Conservation (phyloP, 139 green algal species). For the Picochlorum sp. region DNA sequence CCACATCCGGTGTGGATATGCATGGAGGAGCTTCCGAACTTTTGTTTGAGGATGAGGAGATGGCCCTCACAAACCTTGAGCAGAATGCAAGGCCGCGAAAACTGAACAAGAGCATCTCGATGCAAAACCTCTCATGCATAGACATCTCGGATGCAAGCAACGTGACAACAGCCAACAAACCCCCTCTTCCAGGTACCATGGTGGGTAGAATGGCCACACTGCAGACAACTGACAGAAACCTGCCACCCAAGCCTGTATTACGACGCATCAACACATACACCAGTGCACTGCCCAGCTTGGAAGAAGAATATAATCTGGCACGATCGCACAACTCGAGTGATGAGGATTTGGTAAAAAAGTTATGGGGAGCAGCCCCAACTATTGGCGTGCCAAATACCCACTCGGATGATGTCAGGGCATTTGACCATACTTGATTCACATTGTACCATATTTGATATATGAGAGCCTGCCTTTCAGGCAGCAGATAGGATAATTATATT, state of each 20-base stretch:
- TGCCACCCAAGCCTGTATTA: constrained; percentile 4
- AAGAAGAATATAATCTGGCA: constrained; percentile 6
- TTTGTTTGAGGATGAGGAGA: constrained; percentile 25
- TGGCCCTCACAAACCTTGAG: constrained; percentile 23
- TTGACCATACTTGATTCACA: background rate
- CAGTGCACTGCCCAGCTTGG: constrained; percentile 3
- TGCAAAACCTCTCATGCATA: constrained; percentile 9
- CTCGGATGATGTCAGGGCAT: background rate
- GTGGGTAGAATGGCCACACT: background rate
- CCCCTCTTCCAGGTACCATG: background rate
- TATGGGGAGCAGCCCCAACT: background rate
- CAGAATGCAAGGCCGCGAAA: constrained; percentile 21
- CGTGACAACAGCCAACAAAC: background rate
- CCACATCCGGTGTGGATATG: background rate
- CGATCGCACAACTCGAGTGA: background rate
- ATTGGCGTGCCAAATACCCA: background rate
- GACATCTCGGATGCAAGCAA: background rate
- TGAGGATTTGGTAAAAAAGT: constrained; percentile 1
- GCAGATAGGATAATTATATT: background rate
- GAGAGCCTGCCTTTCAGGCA: background rate
- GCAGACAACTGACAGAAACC: background rate
- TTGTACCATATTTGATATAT: background rate
- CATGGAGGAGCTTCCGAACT: background rate
- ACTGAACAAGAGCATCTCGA: constrained; percentile 23
- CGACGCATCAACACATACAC: constrained; percentile 32